Evolutionary conservation across 768 basidiomycete genomes (phyloP).

Genomic region (Trametes villosa): DNA sequence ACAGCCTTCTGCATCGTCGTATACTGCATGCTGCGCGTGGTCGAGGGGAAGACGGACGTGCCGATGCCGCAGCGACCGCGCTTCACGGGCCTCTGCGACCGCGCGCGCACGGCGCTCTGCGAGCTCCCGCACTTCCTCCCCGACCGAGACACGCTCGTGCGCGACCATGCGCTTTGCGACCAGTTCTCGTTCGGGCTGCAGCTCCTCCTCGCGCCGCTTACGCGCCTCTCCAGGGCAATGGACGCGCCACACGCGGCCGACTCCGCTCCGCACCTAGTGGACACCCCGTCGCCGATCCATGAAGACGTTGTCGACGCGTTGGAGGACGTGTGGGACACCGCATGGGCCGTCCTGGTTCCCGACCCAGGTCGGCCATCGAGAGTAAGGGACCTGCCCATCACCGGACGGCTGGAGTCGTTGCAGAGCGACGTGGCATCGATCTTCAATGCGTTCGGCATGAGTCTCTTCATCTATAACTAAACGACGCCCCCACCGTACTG

Average conservation of each 20-base stretch:
- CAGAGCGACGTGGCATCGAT: too few relatives aligned
- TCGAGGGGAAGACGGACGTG: neutral
- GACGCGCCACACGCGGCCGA: neutral
- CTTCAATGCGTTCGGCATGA: too few relatives aligned
- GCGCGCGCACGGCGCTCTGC: neutral
- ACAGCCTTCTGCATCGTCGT: constrained; percentile 4
- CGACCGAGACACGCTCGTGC: neutral
- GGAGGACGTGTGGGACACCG: constrained; percentile 3
- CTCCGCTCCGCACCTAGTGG: neutral
- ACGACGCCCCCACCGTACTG: too few relatives aligned
- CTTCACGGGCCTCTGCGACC: neutral
- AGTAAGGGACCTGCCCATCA: too few relatives aligned
- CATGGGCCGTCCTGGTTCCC: neutral
- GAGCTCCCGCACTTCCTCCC: constrained; percentile 1
- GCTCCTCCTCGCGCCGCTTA: neutral
- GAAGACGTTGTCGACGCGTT: neutral
- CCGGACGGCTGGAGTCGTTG: too few relatives aligned
- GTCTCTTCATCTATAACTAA: too few relatives aligned
- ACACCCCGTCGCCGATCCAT: neutral
- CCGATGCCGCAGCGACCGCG: neutral
- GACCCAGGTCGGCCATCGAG: too few relatives aligned
- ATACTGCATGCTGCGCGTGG: constrained; percentile 5
- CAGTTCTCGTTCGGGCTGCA: constrained; percentile 1
- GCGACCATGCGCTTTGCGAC: neutral
- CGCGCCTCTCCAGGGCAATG: neutral